Evolutionary conservation across 179 eudicot species (phyloP), one percentile per base, ranked within the genome.

Genomic region (Silene noctiflora): DNA sequence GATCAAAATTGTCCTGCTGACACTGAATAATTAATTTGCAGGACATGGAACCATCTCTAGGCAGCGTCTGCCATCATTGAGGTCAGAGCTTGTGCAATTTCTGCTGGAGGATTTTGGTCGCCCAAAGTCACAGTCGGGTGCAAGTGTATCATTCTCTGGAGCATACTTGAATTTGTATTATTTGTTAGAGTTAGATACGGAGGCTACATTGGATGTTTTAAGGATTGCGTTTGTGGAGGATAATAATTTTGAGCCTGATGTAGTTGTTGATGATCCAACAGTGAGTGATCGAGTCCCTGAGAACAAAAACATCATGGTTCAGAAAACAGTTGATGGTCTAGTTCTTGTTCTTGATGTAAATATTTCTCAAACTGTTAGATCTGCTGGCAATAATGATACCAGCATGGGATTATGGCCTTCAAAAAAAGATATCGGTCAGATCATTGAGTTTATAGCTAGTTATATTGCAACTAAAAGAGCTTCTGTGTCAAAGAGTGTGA

Each of bases 141-240:
- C 88, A 62, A 81, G 81, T 79, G 68, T 86, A 78, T 80, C 75
- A 75, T 83, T 86, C 24, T 67, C 81, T 22, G 87, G 86, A 74
- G 81, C 84, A 71, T 87, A 79, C 76, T 79, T 83, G 67, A 85
- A 94, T 82, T 74, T 94, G 78, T 86, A 86, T 80, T 87, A 87
- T 88, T 84, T 94, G 56, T 76, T 92, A 76, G 85, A 89, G 76
- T 86, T 94, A 74, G 98, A 94, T 73, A 88, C 94, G 14, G 97
- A 88, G 79, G 92, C 97, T 83, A 88, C 96, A 65, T 84, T 94
- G 79, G 93, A 90, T 79, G 94, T 94, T 82, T 71, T 94, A 82
- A 85, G 82, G 82, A 87, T 85, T 82, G 92, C 94, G 69, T 89
- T 89, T 81, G 78, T 62, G 60, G 90, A 84, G 68, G 78, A 81